A percentile compares a stretch with the other conserved stretches of the same genome.
Evolutionary conservation across 2,329 filamentous ascomycete species (phyloP).

Genomic region (Colletotrichum melonis): DNA sequence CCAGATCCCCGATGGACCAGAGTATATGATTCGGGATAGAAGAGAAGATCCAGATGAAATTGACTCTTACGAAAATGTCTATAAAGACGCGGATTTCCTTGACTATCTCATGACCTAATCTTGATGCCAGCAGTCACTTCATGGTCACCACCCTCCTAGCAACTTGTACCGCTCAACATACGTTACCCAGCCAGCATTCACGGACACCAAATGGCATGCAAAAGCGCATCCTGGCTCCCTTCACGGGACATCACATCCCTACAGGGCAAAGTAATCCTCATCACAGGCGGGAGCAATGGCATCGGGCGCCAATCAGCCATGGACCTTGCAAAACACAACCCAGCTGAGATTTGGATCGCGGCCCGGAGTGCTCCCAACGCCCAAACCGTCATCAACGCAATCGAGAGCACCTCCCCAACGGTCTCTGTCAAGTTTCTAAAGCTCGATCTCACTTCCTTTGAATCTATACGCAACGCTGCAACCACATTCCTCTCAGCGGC

Average conservation of each 20-base stretch:
- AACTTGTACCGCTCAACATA: too few species aligned
- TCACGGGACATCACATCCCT: constrained; percentile 55
- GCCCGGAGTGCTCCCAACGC: constrained; percentile 56
- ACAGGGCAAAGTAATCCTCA: constrained; percentile 59
- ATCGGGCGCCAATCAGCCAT: constrained; percentile 5
- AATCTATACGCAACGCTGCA: constrained; percentile 54
- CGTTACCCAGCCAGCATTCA: too few species aligned
- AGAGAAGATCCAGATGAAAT: too few species aligned
- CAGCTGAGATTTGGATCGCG: constrained; percentile 64
- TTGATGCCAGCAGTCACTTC: too few species aligned
- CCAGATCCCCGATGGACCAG: too few species aligned
- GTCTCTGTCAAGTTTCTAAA: constrained; percentile 45
- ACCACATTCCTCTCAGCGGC: constrained; percentile 46
- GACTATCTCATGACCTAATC: too few species aligned
- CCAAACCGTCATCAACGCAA: constrained; percentile 48
- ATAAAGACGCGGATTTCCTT: too few species aligned
- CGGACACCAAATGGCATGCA: too few species aligned
- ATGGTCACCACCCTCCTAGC: too few species aligned
- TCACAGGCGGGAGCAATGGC: constrained; percentile 58
- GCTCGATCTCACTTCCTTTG: constrained; percentile 56
- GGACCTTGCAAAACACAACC: constrained; percentile 50
- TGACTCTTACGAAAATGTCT: too few species aligned
- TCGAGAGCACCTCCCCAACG: constrained; percentile 40
- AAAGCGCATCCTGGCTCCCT: too few species aligned
- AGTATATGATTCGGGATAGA: too few species aligned